Evolutionary conservation across 2,329 filamentous ascomycete species (phyloP).

Genomic region (Fragosphaeria purpurea): DNA sequence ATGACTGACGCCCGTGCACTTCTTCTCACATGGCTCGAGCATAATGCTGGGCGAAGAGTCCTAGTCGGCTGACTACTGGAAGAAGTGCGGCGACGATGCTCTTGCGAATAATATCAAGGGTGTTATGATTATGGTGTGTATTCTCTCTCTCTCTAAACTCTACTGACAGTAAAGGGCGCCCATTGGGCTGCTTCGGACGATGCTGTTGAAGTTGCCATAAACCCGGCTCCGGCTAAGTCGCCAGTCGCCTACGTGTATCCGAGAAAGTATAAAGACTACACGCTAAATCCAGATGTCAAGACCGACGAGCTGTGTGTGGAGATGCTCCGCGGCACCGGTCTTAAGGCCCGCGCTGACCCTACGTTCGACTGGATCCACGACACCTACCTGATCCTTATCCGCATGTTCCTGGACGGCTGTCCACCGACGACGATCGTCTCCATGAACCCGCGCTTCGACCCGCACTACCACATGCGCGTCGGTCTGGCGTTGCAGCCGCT

Average conservation of each 20-base stretch:
- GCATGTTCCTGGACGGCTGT: slow-evolving; percentile 57
- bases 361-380: slow-evolving; percentile 65
- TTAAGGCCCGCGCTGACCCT: slow-evolving; percentile 41
- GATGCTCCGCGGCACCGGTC: slow-evolving; percentile 39
- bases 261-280: slow-evolving; percentile 53
- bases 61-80: slow-evolving; percentile 54
- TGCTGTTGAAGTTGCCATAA: slow-evolving; percentile 49
- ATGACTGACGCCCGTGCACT: slow-evolving; percentile 42
- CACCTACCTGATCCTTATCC: slow-evolving; percentile 56
- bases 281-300: slow-evolving; percentile 48
- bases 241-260: slow-evolving; percentile 59
- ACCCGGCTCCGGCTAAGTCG: slow-evolving; percentile 48
- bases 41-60: slow-evolving; percentile 62
- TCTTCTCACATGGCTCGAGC: slow-evolving; percentile 62
- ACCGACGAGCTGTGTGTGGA: slow-evolving; percentile 39
- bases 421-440: slow-evolving; percentile 52
- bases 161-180: slow-evolving; percentile 36
- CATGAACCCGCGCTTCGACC: slow-evolving; percentile 29
- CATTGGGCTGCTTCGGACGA: slow-evolving; percentile 53
- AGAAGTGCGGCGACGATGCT: slow-evolving; percentile 52
- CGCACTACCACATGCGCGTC: slow-evolving; percentile 38
- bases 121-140: slow-evolving; percentile 52
- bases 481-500: slow-evolving; percentile 47
- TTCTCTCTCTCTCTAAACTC: not conserved
- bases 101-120: slow-evolving; percentile 49